Conservation (phyloP, 768 basidiomycete species). For the Austroboletus festivus region DNA sequence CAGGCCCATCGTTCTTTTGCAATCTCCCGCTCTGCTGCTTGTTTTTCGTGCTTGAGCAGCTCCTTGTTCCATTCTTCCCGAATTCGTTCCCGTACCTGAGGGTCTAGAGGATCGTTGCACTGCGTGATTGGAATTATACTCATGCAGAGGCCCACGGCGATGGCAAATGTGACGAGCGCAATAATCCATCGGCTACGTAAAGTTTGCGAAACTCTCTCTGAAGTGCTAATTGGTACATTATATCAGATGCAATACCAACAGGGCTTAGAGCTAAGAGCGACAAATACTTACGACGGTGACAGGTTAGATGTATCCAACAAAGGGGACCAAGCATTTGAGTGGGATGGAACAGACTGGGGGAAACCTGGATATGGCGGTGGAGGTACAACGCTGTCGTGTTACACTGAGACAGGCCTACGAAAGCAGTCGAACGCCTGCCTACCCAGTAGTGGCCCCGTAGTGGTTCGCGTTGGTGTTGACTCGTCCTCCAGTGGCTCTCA, state of each 20-base stretch:
- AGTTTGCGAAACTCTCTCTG: not conserved
- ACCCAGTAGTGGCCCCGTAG: too few relatives aligned
- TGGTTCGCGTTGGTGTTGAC: too few relatives aligned
- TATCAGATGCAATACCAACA: too few relatives aligned
- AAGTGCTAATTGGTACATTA: not conserved
- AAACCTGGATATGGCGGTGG: too few relatives aligned
- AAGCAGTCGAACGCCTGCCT: too few relatives aligned
- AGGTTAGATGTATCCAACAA: too few relatives aligned
- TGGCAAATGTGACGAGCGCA: not conserved
- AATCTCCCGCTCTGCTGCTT: slow-evolving; percentile 6
- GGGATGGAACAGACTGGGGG: too few relatives aligned
- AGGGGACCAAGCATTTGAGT: too few relatives aligned
- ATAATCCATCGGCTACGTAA: not conserved
- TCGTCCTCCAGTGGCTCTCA: too few relatives aligned
- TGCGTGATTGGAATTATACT: slow-evolving; percentile 9
- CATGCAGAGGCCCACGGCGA: slow-evolving; percentile 3
- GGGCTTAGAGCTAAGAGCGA: too few relatives aligned
- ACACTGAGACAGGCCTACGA: too few relatives aligned
- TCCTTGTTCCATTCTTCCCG: slow-evolving; percentile 22
- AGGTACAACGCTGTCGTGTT: too few relatives aligned
- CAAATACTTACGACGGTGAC: slow-evolving; percentile 3
- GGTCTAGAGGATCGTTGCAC: slow-evolving; percentile 21
- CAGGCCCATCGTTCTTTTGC: slow-evolving; percentile 15
- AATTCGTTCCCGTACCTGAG: slow-evolving; percentile 19
- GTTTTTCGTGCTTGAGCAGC: slow-evolving; percentile 13